Evolutionary conservation across 306 rosid genomes (phyloP), one percentile per base, ranked within the genome.

Genomic region (Ochetophila trinervis): DNA sequence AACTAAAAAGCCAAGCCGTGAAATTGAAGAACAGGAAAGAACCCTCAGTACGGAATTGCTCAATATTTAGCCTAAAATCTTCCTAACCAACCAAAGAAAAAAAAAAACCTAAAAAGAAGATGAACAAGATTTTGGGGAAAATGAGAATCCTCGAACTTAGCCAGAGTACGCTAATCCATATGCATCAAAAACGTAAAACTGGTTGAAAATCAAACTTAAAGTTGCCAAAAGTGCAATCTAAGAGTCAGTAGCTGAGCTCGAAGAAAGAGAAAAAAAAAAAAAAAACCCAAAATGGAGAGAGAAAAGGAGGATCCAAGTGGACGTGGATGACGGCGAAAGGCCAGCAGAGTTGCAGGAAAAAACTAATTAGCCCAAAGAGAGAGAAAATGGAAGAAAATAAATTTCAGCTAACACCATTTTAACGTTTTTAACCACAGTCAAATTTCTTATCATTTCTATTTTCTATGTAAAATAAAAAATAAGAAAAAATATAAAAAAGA

Each of bases 271-370:
- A 72, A 27, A 27, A 27, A 2, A 2, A 2, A 69, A 72, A 27
- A 27, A 27, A 2, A 2, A 2, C 22, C 67, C 58, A 83, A 71
- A 12, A 20, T n/a, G 30, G 30, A 64, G 57, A 71, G n/a, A 27
- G 66, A 44, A 35, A 27, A 37, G 21, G 78, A 64, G 55, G 44
- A 69, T 57, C 71, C 74, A 82, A 83, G 69, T 74, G 74, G 83
- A 80, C 87, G 79, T 34, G 24, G 79, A 84, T 57, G 79, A 78
- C 77, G 91, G 95, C 77, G 82, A 76, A 78, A 72, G 70, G 61
- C 66, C 71, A 65, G 83, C 78, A 55, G 81, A 76, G 72, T 61
- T 63, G 72, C 78, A 74, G 87, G 36, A 59, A 42, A 71, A 37
- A 49, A 71, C 65, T 80, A 66, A 71, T n/a, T n/a, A 52, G 81